Percentiles rank a stretch among this genome's conserved stretches.
Evolutionary conservation across 805 yeast genomes (phyloP).

Genomic region (Monosporozyma unispora): DNA sequence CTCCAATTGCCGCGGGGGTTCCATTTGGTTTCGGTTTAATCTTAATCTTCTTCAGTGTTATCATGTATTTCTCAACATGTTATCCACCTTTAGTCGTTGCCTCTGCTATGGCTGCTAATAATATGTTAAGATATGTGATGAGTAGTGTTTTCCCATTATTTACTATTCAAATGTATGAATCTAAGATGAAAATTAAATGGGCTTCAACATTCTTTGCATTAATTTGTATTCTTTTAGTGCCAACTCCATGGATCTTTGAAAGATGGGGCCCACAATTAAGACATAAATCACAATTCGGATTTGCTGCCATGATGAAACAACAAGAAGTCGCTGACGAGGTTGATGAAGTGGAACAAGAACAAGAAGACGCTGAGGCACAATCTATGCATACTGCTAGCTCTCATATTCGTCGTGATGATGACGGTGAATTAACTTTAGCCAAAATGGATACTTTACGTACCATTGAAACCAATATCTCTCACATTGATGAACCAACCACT

Average conservation of each 20-base stretch:
- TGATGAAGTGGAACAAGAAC: conserved; percentile 23
- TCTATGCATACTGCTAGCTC: not conserved
- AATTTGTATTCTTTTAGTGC: conserved; percentile 58
- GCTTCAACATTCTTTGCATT: conserved; percentile 62
- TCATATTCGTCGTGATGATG: not conserved
- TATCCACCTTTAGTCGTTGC: conserved; percentile 75
- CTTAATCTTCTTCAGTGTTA: conserved; percentile 58
- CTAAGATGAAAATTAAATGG: conserved; percentile 58
- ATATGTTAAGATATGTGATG: conserved; percentile 61
- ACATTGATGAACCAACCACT: not conserved
- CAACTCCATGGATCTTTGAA: conserved; percentile 65
- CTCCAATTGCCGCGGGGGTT: conserved; percentile 66
- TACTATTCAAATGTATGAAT: conserved; percentile 70
- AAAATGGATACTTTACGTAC: conserved; percentile 8
- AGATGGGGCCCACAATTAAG: conserved; percentile 52
- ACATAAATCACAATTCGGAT: conserved; percentile 49
- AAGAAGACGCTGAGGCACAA: not conserved
- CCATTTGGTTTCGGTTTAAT: conserved; percentile 71
- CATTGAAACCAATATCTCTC: conserved; percentile 3
- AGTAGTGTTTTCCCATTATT: conserved; percentile 84
- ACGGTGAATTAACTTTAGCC: conserved; percentile 4
- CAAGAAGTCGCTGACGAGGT: conserved; percentile 26
- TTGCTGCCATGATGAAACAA: conserved; percentile 41
- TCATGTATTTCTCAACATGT: conserved; percentile 59
- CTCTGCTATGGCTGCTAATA: conserved; percentile 85